A percentile compares a stretch with the other conserved stretches of the same genome.
Evolutionary conservation across 331 rosid genomes (phyloP).

Genomic region (Telfairia occidentalis): DNA sequence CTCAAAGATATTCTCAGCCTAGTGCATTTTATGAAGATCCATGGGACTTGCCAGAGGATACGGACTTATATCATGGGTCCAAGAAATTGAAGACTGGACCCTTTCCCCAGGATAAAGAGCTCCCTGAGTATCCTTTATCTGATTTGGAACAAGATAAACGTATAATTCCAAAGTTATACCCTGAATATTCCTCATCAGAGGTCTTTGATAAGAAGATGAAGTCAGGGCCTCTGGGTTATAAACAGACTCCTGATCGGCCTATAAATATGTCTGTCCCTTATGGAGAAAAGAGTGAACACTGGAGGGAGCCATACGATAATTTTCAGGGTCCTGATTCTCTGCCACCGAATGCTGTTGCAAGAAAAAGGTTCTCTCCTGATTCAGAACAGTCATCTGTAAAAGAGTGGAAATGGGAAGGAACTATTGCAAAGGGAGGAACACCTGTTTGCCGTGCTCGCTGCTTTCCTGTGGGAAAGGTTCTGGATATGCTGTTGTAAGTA

Average conservation of each 20-base stretch:
- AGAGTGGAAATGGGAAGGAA: conserved; percentile 99
- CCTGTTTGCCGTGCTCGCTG: conserved; percentile 96
- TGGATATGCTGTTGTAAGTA: conserved; percentile 78
- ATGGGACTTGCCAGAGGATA: conserved; percentile 52
- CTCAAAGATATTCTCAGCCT: conserved; percentile 39
- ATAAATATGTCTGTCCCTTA: conserved; percentile 30
- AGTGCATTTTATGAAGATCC: conserved; percentile 47
- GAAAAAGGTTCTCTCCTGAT: conserved; percentile 59
- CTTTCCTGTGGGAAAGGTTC: conserved; percentile 86
- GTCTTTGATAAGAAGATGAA: conserved; percentile 38
- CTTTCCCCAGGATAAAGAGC: conserved; percentile 52
- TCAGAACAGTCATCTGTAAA: conserved; percentile 40
- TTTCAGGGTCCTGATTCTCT: conserved; percentile 39
- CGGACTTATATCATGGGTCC: conserved; percentile 36
- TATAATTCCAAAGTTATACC: conserved; percentile 27
- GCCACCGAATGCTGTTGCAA: conserved; percentile 35
- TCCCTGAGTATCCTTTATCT: conserved; percentile 63
- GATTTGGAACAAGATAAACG: conserved; percentile 54
- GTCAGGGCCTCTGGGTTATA: conserved; percentile 35
- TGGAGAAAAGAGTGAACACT: conserved; percentile 44
- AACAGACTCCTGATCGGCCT: conserved; percentile 42
- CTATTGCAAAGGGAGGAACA: conserved; percentile 97
- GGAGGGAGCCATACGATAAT: conserved; percentile 54
- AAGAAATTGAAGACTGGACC: conserved; percentile 53
- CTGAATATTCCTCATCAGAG: conserved; percentile 42